A percentile compares a stretch with the other conserved stretches of the same genome.
phyloP scores from a whole-genome alignment of 2,329 filamentous ascomycete genomes.

The Shiraia sp. region DNA sequence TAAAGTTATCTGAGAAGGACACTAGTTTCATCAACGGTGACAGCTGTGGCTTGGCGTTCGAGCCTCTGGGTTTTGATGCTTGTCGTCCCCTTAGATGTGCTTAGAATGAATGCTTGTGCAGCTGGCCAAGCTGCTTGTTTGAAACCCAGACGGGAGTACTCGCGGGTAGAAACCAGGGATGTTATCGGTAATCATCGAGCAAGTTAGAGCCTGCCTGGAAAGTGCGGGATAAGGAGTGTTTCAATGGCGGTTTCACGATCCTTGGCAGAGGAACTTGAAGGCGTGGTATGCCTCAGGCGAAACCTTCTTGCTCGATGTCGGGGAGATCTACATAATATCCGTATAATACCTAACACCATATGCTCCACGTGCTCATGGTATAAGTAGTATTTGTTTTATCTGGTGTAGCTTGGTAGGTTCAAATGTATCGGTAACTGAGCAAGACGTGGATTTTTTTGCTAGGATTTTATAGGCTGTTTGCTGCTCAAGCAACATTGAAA shows the following conservation, averaged over 20 bases:
- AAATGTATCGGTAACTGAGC: too few relatives aligned
- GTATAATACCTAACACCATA: not conserved
- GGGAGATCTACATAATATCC: not conserved
- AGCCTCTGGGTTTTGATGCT: conserved; percentile 15
- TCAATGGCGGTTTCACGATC: conserved; percentile 20
- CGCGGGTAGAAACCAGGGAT: conserved; percentile 9
- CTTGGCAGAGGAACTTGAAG: conserved; percentile 16
- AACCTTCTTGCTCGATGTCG: not conserved
- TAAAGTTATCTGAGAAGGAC: conserved; percentile 8
- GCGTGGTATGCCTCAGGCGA: conserved; percentile 17
- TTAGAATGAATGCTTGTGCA: conserved; percentile 3
- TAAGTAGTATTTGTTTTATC: not conserved
- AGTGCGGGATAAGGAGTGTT: conserved; percentile 14
- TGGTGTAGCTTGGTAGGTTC: not conserved
- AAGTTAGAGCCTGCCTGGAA: conserved; percentile 9
- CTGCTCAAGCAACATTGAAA: too few relatives aligned
- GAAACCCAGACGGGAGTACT: conserved; percentile 10
- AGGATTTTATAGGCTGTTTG: too few relatives aligned
- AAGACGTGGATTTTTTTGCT: too few relatives aligned
- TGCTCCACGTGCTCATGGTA: not conserved
- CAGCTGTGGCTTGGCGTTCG: conserved; percentile 28
- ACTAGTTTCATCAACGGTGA: conserved; percentile 22
- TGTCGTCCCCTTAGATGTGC: conserved; percentile 9
- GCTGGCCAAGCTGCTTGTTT: conserved; percentile 15
- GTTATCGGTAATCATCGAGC: conserved; percentile 11